These are phyloP conservation scores for Metschnikowia aberdeeniae DNA, from an alignment of 805 yeast genomes.

Conservation along the genomic window DNA sequence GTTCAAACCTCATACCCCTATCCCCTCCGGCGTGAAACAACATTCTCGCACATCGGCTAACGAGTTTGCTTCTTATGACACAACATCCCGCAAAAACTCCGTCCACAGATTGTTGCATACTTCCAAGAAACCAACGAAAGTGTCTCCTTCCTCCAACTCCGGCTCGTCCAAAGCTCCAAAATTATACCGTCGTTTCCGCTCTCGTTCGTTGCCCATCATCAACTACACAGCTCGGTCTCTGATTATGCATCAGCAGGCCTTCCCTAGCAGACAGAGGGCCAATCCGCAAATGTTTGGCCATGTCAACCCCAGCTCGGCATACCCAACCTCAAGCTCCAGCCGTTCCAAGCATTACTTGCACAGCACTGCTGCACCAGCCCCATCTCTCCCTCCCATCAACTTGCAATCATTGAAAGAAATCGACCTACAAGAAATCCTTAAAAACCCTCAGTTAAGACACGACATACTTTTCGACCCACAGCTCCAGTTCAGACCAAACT, in stretches of 20 bases:
- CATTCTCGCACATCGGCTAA: slow-evolving; percentile 4
- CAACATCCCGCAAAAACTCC: slow-evolving; percentile 10
- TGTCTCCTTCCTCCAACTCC: slow-evolving; percentile 7
- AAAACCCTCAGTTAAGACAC: slow-evolving; percentile 89
- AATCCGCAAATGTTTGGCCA: slow-evolving; percentile 19
- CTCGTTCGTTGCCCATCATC: slow-evolving; percentile 41
- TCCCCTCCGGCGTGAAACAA: slow-evolving; percentile 5
- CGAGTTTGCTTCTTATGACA: slow-evolving; percentile 4
- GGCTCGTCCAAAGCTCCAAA: slow-evolving; percentile 26
- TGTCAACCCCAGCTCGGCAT: slow-evolving; percentile 5
- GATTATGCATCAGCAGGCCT: slow-evolving; percentile 13
- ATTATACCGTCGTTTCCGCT: slow-evolving; percentile 33
- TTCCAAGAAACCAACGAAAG: slow-evolving; percentile 12
- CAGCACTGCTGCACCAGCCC: slow-evolving; percentile 14
- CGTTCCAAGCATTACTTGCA: slow-evolving; percentile 6
- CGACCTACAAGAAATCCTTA: slow-evolving; percentile 81
- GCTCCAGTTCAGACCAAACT: slow-evolving; percentile 83
- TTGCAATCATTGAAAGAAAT: slow-evolving; percentile 78
- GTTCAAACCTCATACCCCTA: slow-evolving; percentile 9
- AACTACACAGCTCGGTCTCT: slow-evolving; percentile 24
- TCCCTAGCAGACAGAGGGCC: slow-evolving; percentile 10
- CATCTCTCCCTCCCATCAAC: slow-evolving; percentile 77
- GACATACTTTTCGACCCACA: slow-evolving; percentile 91
- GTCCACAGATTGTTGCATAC: slow-evolving; percentile 7
- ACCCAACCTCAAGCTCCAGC: slow-evolving; percentile 8